Evolutionary conservation across 2,329 filamentous ascomycete genomes (phyloP).

Genomic region (Gliomastix tumulicola): DNA sequence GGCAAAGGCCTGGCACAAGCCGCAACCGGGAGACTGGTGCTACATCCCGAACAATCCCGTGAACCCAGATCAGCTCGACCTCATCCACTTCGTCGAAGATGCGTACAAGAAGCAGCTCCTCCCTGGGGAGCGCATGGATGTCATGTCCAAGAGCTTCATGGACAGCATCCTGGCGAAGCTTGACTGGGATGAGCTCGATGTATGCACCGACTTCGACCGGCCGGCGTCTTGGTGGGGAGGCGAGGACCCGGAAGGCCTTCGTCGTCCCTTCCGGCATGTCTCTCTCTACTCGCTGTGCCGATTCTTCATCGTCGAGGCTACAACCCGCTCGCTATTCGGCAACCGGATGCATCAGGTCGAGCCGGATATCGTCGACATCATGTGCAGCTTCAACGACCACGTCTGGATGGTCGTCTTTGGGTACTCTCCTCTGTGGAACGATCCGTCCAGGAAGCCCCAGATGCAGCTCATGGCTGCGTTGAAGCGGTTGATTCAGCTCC

Average conservation of each 20-base stretch:
- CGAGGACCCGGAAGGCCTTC: no score
- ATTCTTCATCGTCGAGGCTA: conserved; percentile 4
- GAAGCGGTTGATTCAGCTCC: not conserved
- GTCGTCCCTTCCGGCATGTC: not conserved
- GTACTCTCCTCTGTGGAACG: not conserved
- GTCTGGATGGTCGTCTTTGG: conserved; percentile 1
- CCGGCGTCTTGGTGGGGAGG: conserved; percentile 3
- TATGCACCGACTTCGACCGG: conserved; percentile 1
- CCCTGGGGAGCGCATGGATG: conserved; percentile 2
- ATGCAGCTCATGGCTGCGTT: not conserved
- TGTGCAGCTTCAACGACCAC: not conserved
- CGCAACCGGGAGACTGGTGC: conserved; percentile 44
- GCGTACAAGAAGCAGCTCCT: conserved; percentile 1
- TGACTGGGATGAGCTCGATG: conserved; percentile 6
- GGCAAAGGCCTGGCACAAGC: conserved; percentile 54
- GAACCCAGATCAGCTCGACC: conserved; percentile 28
- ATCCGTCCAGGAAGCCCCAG: not conserved
- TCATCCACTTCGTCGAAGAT: conserved; percentile 13
- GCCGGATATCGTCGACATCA: not conserved
- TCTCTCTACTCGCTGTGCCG: conserved; percentile 1
- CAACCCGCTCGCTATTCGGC: conserved; percentile 4
- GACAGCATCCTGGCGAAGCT: not conserved
- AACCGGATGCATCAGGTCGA: conserved; percentile 3
- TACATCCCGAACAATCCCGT: conserved; percentile 27
- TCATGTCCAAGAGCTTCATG: not conserved